Conservation (phyloP, 1,284 basidiomycete genomes). For the Melampsora americana region DNA sequence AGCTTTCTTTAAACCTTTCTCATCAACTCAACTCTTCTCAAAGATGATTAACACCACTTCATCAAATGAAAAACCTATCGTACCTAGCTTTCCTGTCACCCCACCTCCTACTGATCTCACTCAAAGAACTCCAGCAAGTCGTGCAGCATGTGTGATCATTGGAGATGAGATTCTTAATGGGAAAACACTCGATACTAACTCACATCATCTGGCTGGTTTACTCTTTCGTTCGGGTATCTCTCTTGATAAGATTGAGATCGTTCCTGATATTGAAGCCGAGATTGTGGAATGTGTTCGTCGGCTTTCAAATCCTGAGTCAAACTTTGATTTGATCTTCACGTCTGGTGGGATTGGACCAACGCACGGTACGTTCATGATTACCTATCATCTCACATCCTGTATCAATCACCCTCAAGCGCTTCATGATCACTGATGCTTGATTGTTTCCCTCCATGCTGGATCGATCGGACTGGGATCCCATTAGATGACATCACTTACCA, state of each 20-base stretch:
- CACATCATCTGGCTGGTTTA: constrained; percentile 64
- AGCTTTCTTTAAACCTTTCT: too few relatives aligned
- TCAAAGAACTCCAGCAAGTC: too few relatives aligned
- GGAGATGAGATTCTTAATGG: constrained; percentile 80
- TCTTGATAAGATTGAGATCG: constrained; percentile 76
- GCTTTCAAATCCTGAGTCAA: constrained; percentile 62
- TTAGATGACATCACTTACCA: constrained; percentile 78
- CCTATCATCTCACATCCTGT: too few relatives aligned
- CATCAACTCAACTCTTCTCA: too few relatives aligned
- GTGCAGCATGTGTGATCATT: constrained; percentile 69
- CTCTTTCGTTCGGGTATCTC: constrained; percentile 77
- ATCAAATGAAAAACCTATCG: too few relatives aligned
- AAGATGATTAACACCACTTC: too few relatives aligned
- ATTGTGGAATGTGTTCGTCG: constrained; percentile 81
- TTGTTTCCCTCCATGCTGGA: not conserved
- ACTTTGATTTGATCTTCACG: constrained; percentile 83
- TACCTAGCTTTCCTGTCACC: too few relatives aligned
- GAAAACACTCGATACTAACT: constrained; percentile 83
- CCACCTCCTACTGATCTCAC: too few relatives aligned
- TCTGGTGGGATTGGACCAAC: constrained; percentile 71
- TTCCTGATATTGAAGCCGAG: constrained; percentile 81
- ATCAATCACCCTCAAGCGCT: too few relatives aligned
- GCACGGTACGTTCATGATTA: constrained; percentile 14
- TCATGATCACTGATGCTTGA: not conserved
- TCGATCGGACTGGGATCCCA: constrained; percentile 4